These are phyloP conservation scores for Starmerella vitae DNA, from an alignment of 805 yeast species.

Conservation along the genomic window DNA sequence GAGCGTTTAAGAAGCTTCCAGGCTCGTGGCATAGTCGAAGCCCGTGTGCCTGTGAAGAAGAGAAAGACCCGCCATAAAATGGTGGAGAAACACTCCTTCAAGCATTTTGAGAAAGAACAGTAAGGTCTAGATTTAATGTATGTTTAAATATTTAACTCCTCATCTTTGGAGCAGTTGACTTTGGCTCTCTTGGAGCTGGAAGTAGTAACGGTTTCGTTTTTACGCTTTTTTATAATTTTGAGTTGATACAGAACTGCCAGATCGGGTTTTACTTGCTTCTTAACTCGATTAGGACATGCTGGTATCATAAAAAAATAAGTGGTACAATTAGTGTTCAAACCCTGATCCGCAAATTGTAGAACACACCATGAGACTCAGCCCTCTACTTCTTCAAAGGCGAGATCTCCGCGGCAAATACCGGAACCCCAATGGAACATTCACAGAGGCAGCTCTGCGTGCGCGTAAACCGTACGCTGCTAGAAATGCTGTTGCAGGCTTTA, in stretches of 20 bases:
- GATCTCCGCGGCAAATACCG: conserved; percentile 27
- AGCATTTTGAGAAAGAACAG: conserved; percentile 63
- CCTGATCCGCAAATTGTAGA: too few species aligned
- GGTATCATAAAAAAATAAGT: too few species aligned
- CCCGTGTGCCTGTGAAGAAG: conserved; percentile 52
- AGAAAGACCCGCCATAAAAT: conserved; percentile 58
- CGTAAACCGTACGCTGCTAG: conserved; percentile 73
- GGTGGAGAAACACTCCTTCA: conserved; percentile 87
- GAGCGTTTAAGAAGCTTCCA: conserved; percentile 76
- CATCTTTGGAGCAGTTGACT: too few species aligned
- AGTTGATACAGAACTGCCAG: conserved; percentile 10
- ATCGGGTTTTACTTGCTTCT: conserved; percentile 5
- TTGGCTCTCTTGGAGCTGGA: too few species aligned
- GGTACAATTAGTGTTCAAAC: too few species aligned
- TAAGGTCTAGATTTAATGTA: too few species aligned
- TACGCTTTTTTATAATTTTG: conserved; percentile 2
- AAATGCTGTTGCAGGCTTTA: conserved; percentile 50
- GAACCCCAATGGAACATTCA: conserved; percentile 73
- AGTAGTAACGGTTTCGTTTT: too few species aligned
- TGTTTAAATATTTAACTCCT: too few species aligned
- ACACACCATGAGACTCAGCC: conserved; percentile 7
- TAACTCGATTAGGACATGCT: conserved; percentile 12
- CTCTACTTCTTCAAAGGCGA: conserved; percentile 3
- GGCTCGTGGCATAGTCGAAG: conserved; percentile 72
- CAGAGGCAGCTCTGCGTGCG: conserved; percentile 86